Evolutionary conservation across 2,329 filamentous ascomycete species (phyloP).

Genomic region (Curvularia sp.): DNA sequence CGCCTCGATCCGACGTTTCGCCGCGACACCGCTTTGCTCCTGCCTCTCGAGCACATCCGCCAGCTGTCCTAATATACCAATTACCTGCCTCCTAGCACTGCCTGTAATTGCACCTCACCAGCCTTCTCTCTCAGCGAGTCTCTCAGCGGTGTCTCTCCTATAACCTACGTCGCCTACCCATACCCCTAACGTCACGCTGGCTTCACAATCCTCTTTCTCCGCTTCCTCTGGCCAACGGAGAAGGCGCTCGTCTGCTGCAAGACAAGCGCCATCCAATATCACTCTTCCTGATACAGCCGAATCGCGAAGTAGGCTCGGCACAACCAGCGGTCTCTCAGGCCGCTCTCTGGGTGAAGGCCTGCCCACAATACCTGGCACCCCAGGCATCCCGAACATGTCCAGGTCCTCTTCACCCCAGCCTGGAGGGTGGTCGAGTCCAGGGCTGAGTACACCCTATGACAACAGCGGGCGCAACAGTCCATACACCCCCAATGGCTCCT

Average conservation of each 20-base stretch:
- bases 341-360: conserved; percentile 44
- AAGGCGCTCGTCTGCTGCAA: conserved; percentile 50
- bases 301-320: conserved; percentile 37
- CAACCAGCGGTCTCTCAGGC: conserved; percentile 44
- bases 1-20: conserved; percentile 29
- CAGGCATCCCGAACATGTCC: conserved; percentile 67
- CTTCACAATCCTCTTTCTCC: conserved; percentile 48
- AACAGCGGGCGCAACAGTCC: conserved; percentile 74
- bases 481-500: conserved; percentile 55
- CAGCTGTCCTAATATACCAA: conserved; percentile 36
- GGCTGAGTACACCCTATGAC: conserved; percentile 69
- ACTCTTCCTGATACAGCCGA: conserved; percentile 38
- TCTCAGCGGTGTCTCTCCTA: conserved; percentile 29
- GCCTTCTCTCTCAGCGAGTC: conserved; percentile 28
- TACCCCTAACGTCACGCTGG: conserved; percentile 46
- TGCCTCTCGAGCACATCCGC: conserved; percentile 22
- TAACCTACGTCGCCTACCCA: conserved; percentile 37
- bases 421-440: conserved; percentile 88
- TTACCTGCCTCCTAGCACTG: conserved; percentile 16
- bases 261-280: conserved; percentile 41
- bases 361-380: conserved; percentile 49
- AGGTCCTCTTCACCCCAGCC: conserved; percentile 86
- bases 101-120: conserved; percentile 20
- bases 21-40: conserved; percentile 33
- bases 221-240: conserved; percentile 50